Base-by-base conservation (phyloP, 345 rosid genomes). In the Bruguiera sexangula region DNA sequence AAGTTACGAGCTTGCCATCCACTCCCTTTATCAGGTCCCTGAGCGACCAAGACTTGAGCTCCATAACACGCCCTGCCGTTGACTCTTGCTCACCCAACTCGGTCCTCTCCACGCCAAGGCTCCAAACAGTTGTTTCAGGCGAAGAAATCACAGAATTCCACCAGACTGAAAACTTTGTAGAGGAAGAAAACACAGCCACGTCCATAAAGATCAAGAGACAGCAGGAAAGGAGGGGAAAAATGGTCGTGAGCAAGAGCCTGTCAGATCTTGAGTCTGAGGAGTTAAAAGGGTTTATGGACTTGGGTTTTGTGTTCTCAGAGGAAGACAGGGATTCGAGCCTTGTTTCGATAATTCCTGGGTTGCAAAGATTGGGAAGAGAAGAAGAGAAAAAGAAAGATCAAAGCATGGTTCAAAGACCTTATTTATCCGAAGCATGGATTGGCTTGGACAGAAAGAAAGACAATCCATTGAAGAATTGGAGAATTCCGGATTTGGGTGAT, bases 351-450 rank as follows among this genome's bases (percentile, higher is more conserved):
- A 73, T 91, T 74, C 98, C 96, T 0, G 98, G 94, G 16, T 67
- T 91, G 53, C 87, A 86, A 52, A 84, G 88, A 68, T 60, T 87
- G 57, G 85, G 88, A n/a, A 85, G 66, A 58, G 79, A 72, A 36
- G 19, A 43, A 3, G 83, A 3, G 73, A 46, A 8, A 79, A 80
- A 58, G 79, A 72, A 20, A 80, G 16, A 65, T 55, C 15, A 30
- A 43, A 3, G 9, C 1, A 6, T 20, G 30, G 63, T 59, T 31
- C 69, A 29, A 39, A 89, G 97, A 73, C 93, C 98, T 32, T 93
- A 93, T 71, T 78, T 93, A 10, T 90, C 93, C 2, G 97, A 90
- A 80, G 87, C 96, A 21, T 93, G 98, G 98, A 89, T 81, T 73
- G 54, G 36, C 67, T 82, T 80, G 19, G 73, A 62, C 73, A 68